phyloP scores from a whole-genome alignment of 139 green algal genomes.

The Closterium sp. region DNA sequence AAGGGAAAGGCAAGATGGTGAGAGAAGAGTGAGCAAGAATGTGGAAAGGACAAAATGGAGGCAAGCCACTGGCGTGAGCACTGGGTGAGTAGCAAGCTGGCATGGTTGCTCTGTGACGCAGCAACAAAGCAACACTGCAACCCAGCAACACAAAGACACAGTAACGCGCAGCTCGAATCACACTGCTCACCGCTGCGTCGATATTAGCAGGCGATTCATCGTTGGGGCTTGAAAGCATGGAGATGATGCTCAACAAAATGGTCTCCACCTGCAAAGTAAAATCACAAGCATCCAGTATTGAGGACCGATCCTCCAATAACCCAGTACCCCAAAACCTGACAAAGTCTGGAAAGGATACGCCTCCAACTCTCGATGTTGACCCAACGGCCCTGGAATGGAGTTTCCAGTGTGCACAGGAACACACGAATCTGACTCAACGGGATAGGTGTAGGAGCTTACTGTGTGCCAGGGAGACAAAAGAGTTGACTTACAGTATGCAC shows the following conservation, averaged over 20 bases:
- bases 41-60: not conserved
- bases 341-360: too few relatives aligned
- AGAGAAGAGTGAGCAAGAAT: too few relatives aligned
- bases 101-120: not conserved
- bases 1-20: too few relatives aligned
- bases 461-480: not conserved
- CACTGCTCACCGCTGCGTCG: conserved; percentile 75
- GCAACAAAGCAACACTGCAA: not conserved
- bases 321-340: too few relatives aligned
- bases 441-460: not conserved
- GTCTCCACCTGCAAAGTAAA: conserved; percentile 82
- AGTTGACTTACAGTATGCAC: conserved; percentile 92
- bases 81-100: not conserved
- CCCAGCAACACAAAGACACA: not conserved
- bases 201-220: conserved; percentile 99
- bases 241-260: conserved; percentile 99
- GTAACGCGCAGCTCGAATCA: not conserved
- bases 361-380: too few relatives aligned
- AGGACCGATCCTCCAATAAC: too few relatives aligned
- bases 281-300: too few relatives aligned
- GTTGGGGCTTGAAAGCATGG: conserved; percentile 97
- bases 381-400: too few relatives aligned
- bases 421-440: not conserved
- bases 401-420: not conserved
- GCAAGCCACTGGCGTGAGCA: not conserved